Evolutionary conservation across 2,329 filamentous ascomycete genomes (phyloP), one percentile per base, ranked within the genome.

Genomic region (Diaporthe eres): DNA sequence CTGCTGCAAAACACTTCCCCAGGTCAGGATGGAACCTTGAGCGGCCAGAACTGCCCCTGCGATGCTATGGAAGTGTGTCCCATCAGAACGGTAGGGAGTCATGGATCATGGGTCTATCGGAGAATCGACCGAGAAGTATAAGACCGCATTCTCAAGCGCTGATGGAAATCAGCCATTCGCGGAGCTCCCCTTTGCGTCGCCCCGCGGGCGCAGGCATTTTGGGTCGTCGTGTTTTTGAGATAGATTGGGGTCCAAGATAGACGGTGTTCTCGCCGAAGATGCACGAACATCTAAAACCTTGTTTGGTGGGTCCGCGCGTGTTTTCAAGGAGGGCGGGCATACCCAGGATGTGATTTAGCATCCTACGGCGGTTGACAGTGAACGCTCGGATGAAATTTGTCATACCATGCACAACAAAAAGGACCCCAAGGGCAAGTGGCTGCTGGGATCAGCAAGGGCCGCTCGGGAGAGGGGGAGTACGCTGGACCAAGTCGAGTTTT

Each of bases 201-300:
- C 39, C 13, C 12, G 44, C 44, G 34, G 34, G 34, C 34, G 12
- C 19, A 17, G 19, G 31, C 28, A 51, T 17, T 37, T 37, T 51
- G 19, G 17, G 28, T 22, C 42, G 19, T 37, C 44, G 34, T 34
- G 34, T 34, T 10, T 34, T 47, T n/a, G 10, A 39, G 60, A 67
- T 51, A 25, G 44, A 37, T 15, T 37, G 12, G 12, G 15, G 22
- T 37, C 6, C 34, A n/a, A 34, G 28, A 51, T n/a, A 6, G 25
- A 67, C 63, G 63, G 63, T n/a, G 63, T 67, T 67, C 63, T 67
- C 63, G 63, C 63, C 63, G 63, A 37, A 37, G 42, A 51, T 19
- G 63, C 63, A 67, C 63, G 22, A 51, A 67, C 63, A 67, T 13
- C 19, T 37, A 22, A 10, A 67, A 67, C 28, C 63, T 67, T 67